Conservation (phyloP, 345 rosid genomes). For the Gossypium australe region DNA sequence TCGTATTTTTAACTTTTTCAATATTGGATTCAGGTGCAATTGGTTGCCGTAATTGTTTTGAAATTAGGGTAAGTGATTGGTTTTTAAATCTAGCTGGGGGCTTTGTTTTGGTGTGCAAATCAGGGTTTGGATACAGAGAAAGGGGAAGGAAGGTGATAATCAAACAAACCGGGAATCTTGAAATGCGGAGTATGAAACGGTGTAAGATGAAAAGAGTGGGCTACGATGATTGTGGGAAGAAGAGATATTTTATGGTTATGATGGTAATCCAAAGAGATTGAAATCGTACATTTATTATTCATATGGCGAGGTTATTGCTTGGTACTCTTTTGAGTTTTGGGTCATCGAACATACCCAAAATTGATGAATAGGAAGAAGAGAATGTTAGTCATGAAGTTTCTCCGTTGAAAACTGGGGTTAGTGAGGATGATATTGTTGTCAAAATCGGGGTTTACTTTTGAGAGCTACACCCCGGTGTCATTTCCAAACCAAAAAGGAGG, state of each 20-base stretch:
- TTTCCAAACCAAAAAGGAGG: no score
- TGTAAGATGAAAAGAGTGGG: constrained; percentile 42
- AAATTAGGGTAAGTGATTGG: no score
- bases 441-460: no score
- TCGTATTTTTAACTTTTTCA: no score
- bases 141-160: not conserved
- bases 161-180: constrained; percentile 23
- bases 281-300: constrained; percentile 35
- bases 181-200: constrained; percentile 52
- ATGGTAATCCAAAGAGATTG: constrained; percentile 42
- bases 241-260: constrained; percentile 20
- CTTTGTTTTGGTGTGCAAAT: no score
- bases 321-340: constrained; percentile 91
- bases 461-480: no score
- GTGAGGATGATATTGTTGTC: no score
- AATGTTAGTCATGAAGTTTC: constrained; percentile 44
- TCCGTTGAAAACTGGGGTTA: constrained; percentile 31
- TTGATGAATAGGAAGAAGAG: constrained; percentile 38
- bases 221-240: constrained; percentile 34
- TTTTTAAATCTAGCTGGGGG: no score
- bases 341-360: constrained; percentile 67
- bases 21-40: no score
- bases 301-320: constrained; percentile 47
- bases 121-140: no score
- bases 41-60: no score